Base-by-base conservation (phyloP, 306 rosid genomes). In the Dryas drummondii region DNA sequence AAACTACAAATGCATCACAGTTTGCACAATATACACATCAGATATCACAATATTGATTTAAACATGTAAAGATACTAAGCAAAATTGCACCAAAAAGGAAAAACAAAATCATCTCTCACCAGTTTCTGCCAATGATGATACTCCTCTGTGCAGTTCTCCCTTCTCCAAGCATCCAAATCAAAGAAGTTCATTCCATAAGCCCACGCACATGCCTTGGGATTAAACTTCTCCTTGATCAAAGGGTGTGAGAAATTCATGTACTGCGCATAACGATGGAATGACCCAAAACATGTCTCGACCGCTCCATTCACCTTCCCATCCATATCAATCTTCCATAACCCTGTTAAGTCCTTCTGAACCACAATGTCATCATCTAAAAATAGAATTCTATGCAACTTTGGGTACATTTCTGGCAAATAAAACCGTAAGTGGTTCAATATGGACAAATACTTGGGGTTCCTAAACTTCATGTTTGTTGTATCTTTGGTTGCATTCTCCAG, bases 231-330 rank as follows among this genome's bases (percentile, higher is more conserved):
- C 83, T 87, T 89, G 51, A 91, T 91, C 84, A 89, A 82, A 7
- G 97, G 97, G 72, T 91, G 94, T 2, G 97, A 91, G 89, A 91
- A 91, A 78, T 91, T 91, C 96, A 91, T 89, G 84, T 89, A 91
- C 79, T 91, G 96, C 3, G 96, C 93, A 74, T 89, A 91, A 49
- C 97, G 80, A 82, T 91, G 97, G 83, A 91, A 91, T 9, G 96
- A 89, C 53, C 96, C 96, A 73, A 89, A 89, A 82, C 96, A 91
- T 17, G 97, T 91, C 84, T 91, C 97, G 7, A 91, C 97, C 49
- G 97, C 97, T 62, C 97, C 97, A 66, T 86, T 91, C 86, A 91
- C 97, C 83, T 91, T 91, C 49, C 97, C 97, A 78, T 89, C 91
- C 94, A 91, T 89, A 73, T 91, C 97, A 45, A 91, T 86, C 73